Evolutionary conservation across 169 alveolate genomes (phyloP).

Genomic region (Eimeria necatrix): DNA sequence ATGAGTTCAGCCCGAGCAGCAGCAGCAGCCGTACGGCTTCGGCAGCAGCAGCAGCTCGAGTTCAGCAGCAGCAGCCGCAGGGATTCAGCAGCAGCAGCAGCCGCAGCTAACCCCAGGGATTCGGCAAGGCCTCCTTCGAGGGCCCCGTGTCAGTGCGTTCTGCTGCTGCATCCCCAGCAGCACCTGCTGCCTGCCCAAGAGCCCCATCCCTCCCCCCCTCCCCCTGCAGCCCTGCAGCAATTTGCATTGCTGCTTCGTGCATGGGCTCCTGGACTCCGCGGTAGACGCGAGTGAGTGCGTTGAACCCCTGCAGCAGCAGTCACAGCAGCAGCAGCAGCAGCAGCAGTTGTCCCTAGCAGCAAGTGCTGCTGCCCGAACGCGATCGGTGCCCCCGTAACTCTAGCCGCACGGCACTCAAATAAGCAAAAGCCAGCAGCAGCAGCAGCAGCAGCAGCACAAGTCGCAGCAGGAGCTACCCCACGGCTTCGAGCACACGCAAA

Average conservation of each 20-base stretch:
- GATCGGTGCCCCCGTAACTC: neutral
- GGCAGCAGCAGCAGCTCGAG: neutral
- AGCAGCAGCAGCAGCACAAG: neutral
- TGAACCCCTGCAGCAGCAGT: conserved; percentile 83
- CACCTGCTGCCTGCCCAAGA: neutral
- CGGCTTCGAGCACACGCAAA: no score
- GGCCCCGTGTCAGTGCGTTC: conserved; percentile 1
- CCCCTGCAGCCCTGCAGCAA: conserved; percentile 4
- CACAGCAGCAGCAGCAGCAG: neutral
- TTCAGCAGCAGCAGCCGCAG: neutral
- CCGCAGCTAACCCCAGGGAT: conserved; percentile 81
- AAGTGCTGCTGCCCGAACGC: neutral
- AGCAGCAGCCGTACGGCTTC: neutral
- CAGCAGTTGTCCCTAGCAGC: neutral
- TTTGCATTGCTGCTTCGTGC: conserved; percentile 85
- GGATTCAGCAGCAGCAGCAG: conserved; percentile 53
- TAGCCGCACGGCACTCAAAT: neutral
- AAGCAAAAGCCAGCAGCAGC: neutral
- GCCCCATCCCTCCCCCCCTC: neutral
- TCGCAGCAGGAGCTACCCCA: neutral
- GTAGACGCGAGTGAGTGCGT: conserved; percentile 85
- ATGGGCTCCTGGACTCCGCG: conserved; percentile 87
- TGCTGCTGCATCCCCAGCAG: conserved; percentile 2
- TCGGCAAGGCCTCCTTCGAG: conserved; percentile 72
- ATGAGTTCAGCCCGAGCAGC: neutral